A percentile compares a stretch with the other conserved stretches of the same genome.
phyloP scores from a whole-genome alignment of 805 yeast species.

The Hanseniaspora lindneri region DNA sequence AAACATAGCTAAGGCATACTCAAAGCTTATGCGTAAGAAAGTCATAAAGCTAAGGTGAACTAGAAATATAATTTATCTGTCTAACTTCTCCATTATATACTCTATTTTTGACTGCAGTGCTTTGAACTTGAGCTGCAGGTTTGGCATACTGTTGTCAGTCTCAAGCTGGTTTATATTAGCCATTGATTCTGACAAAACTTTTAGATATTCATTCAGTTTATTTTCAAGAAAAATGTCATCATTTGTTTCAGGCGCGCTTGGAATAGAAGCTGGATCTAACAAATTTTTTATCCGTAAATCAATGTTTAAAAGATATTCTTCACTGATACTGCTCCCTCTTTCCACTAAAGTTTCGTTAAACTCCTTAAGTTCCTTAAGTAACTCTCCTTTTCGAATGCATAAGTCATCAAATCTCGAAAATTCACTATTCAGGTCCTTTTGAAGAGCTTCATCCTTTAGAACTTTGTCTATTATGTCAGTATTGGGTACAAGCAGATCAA shows the following conservation, averaged over 20 bases:
- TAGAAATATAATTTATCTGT: not conserved
- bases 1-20: no score
- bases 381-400: constrained; percentile 2
- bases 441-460: not conserved
- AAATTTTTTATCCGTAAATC: not conserved
- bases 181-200: constrained; percentile 3
- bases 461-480: not conserved
- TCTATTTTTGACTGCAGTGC: constrained; percentile 7
- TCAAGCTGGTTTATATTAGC: not conserved
- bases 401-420: constrained; percentile 4
- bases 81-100: not conserved
- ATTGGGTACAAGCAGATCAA: not conserved
- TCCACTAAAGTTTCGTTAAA: not conserved
- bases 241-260: no score
- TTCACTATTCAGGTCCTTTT: not conserved
- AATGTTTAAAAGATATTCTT: not conserved
- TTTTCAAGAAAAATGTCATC: no score
- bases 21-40: no score
- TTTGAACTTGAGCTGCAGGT: not conserved
- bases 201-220: no score
- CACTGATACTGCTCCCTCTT: not conserved
- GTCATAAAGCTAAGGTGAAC: no score
- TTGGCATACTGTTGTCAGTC: not conserved
- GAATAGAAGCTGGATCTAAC: no score
- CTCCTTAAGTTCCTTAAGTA: not conserved